These are phyloP conservation scores for Gardenia jasminoides DNA, from an alignment of 257 asterid genomes.

Conservation along the genomic window DNA sequence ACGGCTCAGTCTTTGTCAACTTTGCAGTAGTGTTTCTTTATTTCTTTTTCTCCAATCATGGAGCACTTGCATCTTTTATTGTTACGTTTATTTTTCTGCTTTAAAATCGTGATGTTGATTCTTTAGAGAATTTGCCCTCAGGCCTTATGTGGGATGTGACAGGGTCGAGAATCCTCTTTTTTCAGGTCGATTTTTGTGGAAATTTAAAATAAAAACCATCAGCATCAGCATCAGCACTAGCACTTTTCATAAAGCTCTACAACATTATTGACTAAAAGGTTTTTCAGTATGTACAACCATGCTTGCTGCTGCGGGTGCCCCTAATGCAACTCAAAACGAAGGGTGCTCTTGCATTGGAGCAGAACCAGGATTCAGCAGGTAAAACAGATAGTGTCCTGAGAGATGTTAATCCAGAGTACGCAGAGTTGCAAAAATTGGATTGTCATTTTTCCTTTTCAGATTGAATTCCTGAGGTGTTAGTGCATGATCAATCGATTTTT, in stretches of 20 bases:
- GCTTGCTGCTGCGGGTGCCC: not conserved
- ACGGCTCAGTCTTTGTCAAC: slow-evolving; percentile 12
- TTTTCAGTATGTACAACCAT: not conserved
- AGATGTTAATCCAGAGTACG: not conserved
- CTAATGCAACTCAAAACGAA: not conserved
- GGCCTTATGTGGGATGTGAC: not conserved
- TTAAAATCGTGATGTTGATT: not conserved
- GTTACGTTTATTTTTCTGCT: not conserved
- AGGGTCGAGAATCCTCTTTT: not conserved
- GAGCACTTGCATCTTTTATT: not conserved
- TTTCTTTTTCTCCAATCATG: not conserved
- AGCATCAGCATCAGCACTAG: not conserved
- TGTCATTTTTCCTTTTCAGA: not conserved
- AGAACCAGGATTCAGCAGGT: not conserved
- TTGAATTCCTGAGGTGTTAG: not conserved
- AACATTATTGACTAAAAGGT: not conserved
- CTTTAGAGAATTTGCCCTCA: not conserved
- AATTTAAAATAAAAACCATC: not conserved
- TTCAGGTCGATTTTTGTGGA: not conserved
- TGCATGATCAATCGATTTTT: not conserved
- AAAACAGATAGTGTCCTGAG: not conserved
- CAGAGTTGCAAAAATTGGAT: not conserved
- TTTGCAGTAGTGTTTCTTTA: not conserved
- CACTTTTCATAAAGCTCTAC: not conserved
- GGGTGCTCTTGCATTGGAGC: not conserved